Evolutionary conservation across 805 yeast species (phyloP).

Genomic region (Cyberlindnera mississippiensis): DNA sequence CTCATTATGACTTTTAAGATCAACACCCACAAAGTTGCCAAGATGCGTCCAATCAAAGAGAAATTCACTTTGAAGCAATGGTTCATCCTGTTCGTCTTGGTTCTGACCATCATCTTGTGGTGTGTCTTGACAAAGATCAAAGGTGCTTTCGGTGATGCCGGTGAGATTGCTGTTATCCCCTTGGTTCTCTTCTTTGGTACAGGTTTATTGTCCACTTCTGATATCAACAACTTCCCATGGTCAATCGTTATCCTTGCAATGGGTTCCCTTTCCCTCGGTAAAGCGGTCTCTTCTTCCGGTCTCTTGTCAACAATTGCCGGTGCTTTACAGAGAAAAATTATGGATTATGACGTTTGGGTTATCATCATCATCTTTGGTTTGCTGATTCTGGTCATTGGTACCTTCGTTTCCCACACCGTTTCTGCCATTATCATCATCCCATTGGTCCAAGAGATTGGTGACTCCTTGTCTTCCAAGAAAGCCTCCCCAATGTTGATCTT

Average conservation of each 20-base stretch:
- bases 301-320: constrained; percentile 73
- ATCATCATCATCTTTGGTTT: constrained; percentile 80
- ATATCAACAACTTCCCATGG: constrained; percentile 94
- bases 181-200: constrained; percentile 85
- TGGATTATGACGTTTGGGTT: constrained; percentile 59
- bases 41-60: constrained; percentile 52
- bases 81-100: constrained; percentile 66
- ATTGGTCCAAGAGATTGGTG: constrained; percentile 83
- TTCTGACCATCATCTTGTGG: constrained; percentile 80
- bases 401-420: constrained; percentile 94
- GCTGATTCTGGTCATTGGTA: constrained; percentile 79
- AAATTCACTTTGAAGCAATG: constrained; percentile 67
- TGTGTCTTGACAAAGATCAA: constrained; percentile 77
- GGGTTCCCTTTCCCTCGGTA: constrained; percentile 96
- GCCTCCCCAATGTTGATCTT: constrained; percentile 47
- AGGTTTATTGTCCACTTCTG: constrained; percentile 77
- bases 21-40: constrained; percentile 41
- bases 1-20: constrained; percentile 53
- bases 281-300: constrained; percentile 91
- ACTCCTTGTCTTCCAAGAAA: constrained; percentile 62
- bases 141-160: constrained; percentile 82
- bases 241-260: constrained; percentile 90
- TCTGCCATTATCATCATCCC: constrained; percentile 94
- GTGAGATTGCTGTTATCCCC: constrained; percentile 85
- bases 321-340: constrained; percentile 60